These are phyloP conservation scores for Pseudogymnoascus sp. DNA, from an alignment of 2,329 filamentous ascomycete genomes.

Conservation along the genomic window DNA sequence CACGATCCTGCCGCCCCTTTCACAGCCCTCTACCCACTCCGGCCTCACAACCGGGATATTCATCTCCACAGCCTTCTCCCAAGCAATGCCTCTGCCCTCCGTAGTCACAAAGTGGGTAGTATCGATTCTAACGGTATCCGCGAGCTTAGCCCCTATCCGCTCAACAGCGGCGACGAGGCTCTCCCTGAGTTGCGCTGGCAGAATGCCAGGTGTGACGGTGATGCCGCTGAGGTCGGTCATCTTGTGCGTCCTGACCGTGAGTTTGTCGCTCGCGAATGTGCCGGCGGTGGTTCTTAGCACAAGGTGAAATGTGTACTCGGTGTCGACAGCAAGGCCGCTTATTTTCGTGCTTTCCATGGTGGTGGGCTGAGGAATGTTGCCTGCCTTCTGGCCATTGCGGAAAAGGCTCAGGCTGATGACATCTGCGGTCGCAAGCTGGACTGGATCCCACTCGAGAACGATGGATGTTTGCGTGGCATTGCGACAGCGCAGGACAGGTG, in stretches of 20 bases:
- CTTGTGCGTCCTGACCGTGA: slow-evolving; percentile 87
- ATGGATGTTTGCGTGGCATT: slow-evolving; percentile 98
- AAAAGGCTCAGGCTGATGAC: slow-evolving; percentile 84
- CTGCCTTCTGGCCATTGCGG: slow-evolving; percentile 93
- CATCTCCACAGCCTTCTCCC: slow-evolving; percentile 96
- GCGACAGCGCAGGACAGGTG: slow-evolving; percentile 78
- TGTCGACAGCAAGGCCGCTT: slow-evolving; percentile 89
- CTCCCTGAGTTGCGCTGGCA: slow-evolving; percentile 66
- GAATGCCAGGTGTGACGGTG: slow-evolving; percentile 83
- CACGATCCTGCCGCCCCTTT: slow-evolving; percentile 83
- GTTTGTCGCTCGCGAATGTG: slow-evolving; percentile 73
- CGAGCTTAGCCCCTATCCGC: slow-evolving; percentile 85
- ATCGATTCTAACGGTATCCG: slow-evolving; percentile 86
- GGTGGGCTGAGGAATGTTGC: slow-evolving; percentile 79
- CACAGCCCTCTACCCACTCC: slow-evolving; percentile 97
- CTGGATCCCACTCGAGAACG: slow-evolving; percentile 95
- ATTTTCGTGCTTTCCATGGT: slow-evolving; percentile 96
- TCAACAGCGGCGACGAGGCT: slow-evolving; percentile 68
- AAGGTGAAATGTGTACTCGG: slow-evolving; percentile 90
- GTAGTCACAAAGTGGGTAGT: slow-evolving; percentile 98
- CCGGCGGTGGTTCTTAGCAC: slow-evolving; percentile 86
- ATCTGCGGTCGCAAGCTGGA: slow-evolving; percentile 85
- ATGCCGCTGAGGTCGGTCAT: slow-evolving; percentile 97
- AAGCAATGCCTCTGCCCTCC: slow-evolving; percentile 78
- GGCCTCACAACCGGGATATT: slow-evolving; percentile 96